Percentiles rank a stretch among this genome's conserved stretches.
Conservation (phyloP, 306 rosid genomes). For the Clitoria ternatea region DNA sequence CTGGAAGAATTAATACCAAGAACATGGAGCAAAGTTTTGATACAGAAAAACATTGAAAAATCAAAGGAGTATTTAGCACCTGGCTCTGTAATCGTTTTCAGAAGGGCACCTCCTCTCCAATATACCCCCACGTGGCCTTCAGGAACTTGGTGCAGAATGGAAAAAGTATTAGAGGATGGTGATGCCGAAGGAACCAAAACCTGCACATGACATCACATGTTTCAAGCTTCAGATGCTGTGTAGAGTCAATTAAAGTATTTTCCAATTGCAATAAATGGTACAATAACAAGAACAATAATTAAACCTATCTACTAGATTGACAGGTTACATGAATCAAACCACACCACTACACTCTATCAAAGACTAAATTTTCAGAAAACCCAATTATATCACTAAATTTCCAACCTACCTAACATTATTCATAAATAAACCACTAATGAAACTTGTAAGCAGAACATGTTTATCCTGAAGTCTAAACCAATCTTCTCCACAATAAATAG, state of each 20-base stretch:
- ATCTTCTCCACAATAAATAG: not conserved
- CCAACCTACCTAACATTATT: not conserved
- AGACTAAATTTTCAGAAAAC: not conserved
- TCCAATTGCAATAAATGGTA: not conserved
- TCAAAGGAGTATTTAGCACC: constrained; percentile 33
- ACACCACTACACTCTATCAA: not conserved
- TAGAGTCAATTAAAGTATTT: not conserved
- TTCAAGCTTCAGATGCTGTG: not conserved
- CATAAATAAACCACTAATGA: not conserved
- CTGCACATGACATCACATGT: constrained; percentile 36
- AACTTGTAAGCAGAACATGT: not conserved
- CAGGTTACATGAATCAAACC: not conserved
- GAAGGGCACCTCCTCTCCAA: constrained; percentile 98
- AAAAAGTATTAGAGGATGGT: constrained; percentile 34
- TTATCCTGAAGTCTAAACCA: not conserved
- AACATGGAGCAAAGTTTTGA: not conserved
- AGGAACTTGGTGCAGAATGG: constrained; percentile 91
- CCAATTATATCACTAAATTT: not conserved
- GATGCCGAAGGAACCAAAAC: constrained; percentile 51
- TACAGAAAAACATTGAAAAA: not conserved
- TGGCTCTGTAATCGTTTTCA: constrained; percentile 72
- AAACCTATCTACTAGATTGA: not conserved
- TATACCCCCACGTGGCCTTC: constrained; percentile 97
- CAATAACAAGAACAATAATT: not conserved
- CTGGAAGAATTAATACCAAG: constrained; percentile 31